Conservation (phyloP, 805 yeast species). For the Spathaspora gorwiae region DNA sequence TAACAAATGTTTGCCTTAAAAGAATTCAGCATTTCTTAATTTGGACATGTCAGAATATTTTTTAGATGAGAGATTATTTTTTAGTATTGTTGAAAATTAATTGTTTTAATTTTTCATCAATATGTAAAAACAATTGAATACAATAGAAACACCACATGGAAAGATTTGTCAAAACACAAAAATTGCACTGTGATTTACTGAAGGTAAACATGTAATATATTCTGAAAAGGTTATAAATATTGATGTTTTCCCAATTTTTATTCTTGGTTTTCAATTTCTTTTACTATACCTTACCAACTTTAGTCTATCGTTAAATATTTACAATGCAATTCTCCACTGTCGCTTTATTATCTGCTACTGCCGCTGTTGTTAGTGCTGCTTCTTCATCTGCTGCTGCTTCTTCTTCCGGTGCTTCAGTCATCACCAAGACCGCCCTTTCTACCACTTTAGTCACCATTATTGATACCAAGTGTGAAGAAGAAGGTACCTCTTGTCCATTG, state of each 20-base stretch:
- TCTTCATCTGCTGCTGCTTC: slow-evolving; percentile 27
- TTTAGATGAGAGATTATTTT: too few relatives aligned
- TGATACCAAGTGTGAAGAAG: slow-evolving; percentile 36
- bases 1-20: too few relatives aligned
- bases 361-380: slow-evolving; percentile 23
- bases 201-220: too few relatives aligned
- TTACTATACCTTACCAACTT: slow-evolving; percentile 22
- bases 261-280: not conserved
- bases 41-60: too few relatives aligned
- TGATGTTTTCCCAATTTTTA: not conserved
- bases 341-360: slow-evolving; percentile 33
- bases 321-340: slow-evolving; percentile 42
- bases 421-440: slow-evolving; percentile 28
- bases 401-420: slow-evolving; percentile 28
- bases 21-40: too few relatives aligned
- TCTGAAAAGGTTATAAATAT: too few relatives aligned
- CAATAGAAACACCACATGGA: too few relatives aligned
- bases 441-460: slow-evolving; percentile 45
- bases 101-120: too few relatives aligned
- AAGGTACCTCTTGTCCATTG: slow-evolving; percentile 43
- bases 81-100: too few relatives aligned
- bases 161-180: too few relatives aligned
- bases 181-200: too few relatives aligned
- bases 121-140: too few relatives aligned
- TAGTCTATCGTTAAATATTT: slow-evolving; percentile 27